phyloP scores from a whole-genome alignment of 257 asterid genomes.

The Lycium barbarum region DNA sequence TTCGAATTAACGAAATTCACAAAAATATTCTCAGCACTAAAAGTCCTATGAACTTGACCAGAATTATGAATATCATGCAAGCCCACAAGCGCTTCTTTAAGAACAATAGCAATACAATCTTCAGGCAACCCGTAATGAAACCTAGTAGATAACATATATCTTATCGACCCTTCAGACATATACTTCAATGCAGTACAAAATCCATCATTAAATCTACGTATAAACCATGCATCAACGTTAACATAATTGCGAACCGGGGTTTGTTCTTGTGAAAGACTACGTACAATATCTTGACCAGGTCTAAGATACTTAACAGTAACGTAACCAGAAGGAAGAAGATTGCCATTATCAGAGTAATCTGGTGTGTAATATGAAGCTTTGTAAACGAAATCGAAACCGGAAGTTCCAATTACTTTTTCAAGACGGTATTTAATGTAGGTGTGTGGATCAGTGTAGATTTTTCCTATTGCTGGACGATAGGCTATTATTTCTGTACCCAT shows the following conservation, averaged over 20 bases:
- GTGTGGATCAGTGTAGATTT: neutral
- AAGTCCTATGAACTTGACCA: neutral
- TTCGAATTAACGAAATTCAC: neutral
- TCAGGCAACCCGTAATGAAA: conserved; percentile 13
- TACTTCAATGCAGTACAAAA: neutral
- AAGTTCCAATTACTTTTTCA: neutral
- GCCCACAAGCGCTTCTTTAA: neutral
- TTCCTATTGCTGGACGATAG: neutral
- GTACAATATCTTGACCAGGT: neutral
- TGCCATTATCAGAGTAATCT: too few relatives aligned
- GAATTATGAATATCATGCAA: neutral
- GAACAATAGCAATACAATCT: conserved; percentile 23
- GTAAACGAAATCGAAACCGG: neutral
- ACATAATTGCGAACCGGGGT: neutral
- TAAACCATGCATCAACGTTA: neutral
- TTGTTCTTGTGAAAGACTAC: neutral
- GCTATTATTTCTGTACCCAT: neutral
- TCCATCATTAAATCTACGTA: neutral
- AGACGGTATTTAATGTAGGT: neutral
- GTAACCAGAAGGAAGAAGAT: neutral
- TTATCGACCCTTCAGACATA: conserved; percentile 26
- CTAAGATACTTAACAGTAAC: neutral
- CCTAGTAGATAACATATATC: neutral
- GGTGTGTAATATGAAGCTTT: neutral
- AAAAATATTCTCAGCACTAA: conserved; percentile 7